Evolutionary conservation across 192 early-diverging fungal species (phyloP), one percentile per base, ranked within the genome.

Genomic region (Umbelopsis vinacea): DNA sequence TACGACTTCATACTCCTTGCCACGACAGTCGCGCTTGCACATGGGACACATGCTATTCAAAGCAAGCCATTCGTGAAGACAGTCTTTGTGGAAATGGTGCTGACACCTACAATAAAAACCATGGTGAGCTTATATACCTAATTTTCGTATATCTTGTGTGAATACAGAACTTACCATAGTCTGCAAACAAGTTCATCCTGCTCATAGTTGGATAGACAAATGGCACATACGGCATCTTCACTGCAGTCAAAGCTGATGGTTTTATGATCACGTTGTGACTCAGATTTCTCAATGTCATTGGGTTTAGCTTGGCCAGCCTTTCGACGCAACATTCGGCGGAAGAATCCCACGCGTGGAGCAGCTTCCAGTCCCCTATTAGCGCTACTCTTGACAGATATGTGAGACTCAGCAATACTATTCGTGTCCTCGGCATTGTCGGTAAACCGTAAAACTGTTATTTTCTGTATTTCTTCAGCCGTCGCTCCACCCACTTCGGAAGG

Each of bases 41-140:
- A 94, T 81, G 22, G 93, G 93, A 71, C 93, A 95, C 10, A 83
- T 81, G 67, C 82, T 82, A 76, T 93, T 92, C 53, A 92, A 76
- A 38, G 84, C 82, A 53, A 95, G 81, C 93, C 93, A 95, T 76
- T 92, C 91, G 70, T 91, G 88, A 2, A 94, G 92, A 76, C 93
- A 95, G 12, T 87, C 82, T 78, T 88, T 88, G 77, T 95, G 93
- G 79, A 95, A 92, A 72, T 93, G 91, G 80, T 95, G 93, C 7
- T 74, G 81, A 77, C 93, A 78, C 66, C 76, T 78, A 54, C 1
- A 55, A 45, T 47, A 33, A 52, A 43, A 12, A 60, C 23, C 33
- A 29, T 37, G 33, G 33, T 63, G 15, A 17, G 33, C 7, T 60
- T 12, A 29, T 10, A 26, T 12, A 10, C n/a, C n/a, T n/a, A n/a